Conservation (phyloP, 306 rosid genomes). For the Lathyrus aphaca region DNA sequence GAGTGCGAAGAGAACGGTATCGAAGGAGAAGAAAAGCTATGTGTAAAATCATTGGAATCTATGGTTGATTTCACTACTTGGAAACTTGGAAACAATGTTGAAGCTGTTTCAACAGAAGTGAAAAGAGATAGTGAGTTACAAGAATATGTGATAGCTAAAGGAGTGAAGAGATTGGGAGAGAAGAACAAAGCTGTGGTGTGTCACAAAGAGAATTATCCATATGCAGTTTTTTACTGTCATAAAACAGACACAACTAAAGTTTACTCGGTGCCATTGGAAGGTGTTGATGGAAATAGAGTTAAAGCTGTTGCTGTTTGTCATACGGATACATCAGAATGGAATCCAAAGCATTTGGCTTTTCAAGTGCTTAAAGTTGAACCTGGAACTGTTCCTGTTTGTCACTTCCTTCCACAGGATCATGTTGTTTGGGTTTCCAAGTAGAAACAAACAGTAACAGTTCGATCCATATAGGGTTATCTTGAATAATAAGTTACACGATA, state of each 20-base stretch:
- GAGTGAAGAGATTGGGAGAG: slow-evolving; percentile 50
- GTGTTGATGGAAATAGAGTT: slow-evolving; percentile 62
- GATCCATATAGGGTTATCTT: not conserved
- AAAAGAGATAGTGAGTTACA: slow-evolving; percentile 47
- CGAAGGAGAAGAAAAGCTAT: slow-evolving; percentile 70
- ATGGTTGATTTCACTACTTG: slow-evolving; percentile 80
- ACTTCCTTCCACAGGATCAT: slow-evolving; percentile 86
- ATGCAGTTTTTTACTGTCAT: slow-evolving; percentile 88
- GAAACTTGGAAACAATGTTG: slow-evolving; percentile 59
- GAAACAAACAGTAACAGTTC: slow-evolving; percentile 20
- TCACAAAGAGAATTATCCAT: slow-evolving; percentile 66
- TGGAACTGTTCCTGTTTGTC: slow-evolving; percentile 82
- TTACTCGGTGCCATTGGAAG: slow-evolving; percentile 58
- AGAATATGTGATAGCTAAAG: slow-evolving; percentile 51
- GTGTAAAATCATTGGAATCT: slow-evolving; percentile 88
- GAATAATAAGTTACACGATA: not conserved
- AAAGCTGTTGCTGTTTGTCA: slow-evolving; percentile 79
- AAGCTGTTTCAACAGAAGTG: slow-evolving; percentile 67
- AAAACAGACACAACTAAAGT: slow-evolving; percentile 45
- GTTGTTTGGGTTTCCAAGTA: slow-evolving; percentile 67
- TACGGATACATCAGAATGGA: slow-evolving; percentile 78
- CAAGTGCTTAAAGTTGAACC: slow-evolving; percentile 76
- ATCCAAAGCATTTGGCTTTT: slow-evolving; percentile 88
- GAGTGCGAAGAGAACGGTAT: slow-evolving; percentile 58
- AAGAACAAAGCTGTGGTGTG: slow-evolving; percentile 56